A percentile compares a stretch with the other conserved stretches of the same genome.
Evolutionary conservation across 371 early-diverging fungal species (phyloP).

Genomic region (Mortierella sp.): DNA sequence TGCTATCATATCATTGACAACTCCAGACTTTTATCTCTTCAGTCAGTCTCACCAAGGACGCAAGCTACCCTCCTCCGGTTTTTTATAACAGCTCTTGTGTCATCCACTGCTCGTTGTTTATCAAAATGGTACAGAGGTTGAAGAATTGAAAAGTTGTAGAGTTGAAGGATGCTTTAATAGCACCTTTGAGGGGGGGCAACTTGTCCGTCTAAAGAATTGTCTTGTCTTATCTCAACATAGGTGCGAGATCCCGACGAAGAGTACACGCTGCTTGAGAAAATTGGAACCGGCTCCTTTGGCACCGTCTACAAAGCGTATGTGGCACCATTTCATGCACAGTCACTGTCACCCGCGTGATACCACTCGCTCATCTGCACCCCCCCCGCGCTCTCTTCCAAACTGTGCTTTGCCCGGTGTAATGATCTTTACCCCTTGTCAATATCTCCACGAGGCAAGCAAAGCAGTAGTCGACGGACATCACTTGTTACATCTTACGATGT

Average conservation of each 20-base stretch:
- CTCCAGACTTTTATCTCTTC: neutral
- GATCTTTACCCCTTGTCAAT: conserved; percentile 1
- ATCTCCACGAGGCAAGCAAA: conserved; percentile 7
- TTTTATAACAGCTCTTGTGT: too few relatives aligned
- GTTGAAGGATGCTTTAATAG: too few relatives aligned
- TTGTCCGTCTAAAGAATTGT: neutral
- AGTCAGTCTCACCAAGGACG: too few relatives aligned
- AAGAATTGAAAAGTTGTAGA: too few relatives aligned
- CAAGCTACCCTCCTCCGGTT: too few relatives aligned
- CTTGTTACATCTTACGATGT: conserved; percentile 17
- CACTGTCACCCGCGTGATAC: too few relatives aligned
- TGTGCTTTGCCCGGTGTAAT: too few relatives aligned
- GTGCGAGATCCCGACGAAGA: conserved; percentile 58
- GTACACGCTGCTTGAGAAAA: conserved; percentile 60
- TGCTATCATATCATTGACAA: neutral
- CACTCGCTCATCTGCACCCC: too few relatives aligned
- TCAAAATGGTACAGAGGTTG: too few relatives aligned
- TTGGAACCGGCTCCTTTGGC: conserved; percentile 65
- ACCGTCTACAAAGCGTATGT: conserved; percentile 65
- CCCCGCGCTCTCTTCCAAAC: too few relatives aligned
- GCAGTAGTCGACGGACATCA: conserved; percentile 2
- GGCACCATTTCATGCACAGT: neutral
- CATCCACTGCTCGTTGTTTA: too few relatives aligned
- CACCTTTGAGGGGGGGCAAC: neutral
- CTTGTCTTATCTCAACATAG: conserved; percentile 9